Base-by-base conservation (phyloP, 2,329 filamentous ascomycete species). In the Cercospora sp. region DNA sequence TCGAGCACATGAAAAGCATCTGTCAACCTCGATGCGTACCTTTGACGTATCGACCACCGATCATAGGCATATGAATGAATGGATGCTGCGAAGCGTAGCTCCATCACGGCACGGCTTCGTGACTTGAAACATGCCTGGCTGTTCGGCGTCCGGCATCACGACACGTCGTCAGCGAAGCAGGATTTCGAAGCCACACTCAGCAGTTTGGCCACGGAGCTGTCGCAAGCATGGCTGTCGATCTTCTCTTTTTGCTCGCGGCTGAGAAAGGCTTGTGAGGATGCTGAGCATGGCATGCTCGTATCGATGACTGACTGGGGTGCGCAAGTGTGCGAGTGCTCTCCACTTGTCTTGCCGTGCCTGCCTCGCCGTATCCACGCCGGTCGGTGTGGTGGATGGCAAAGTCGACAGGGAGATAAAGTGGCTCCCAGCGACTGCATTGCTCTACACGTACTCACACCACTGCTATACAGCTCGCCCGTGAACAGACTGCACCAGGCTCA, bases 271-370 rank as follows among this genome's bases (percentile, higher is more conserved):
- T 43, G 59, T 43, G 40, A 37, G 43, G 8, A 58, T 34, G 57
- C 26, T n/a, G 58, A n/a, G n/a, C 37, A 43, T 43, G 26, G 30
- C 34, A 58, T 32, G 57, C 59, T 65, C 66, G 66, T 68, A 68
- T 68, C 53, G 24, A 43, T 64, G 34, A 61, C 53, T 58, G 53
- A 34, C 53, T 9, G 37, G 49, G 57, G 37, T 61, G 66, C 53
- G 51, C 59, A 16, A 26, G 13, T 43, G 21, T 32, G 51, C 59
- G 16, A 26, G 18, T 53, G 21, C 43, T 59, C 61, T 68, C 61
- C 61, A 64, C 61, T 55, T 60, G 32, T 18, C 18, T 43, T 63
- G 65, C 65, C 58, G 28, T 53, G 45, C 37, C 9, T 24, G 34
- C 34, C 26, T 59, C 55, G 30, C 24, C n/a, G 53, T 12, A 18